Evolutionary conservation across 768 basidiomycete genomes (phyloP), one percentile per base, ranked within the genome.

Genomic region (Roridomyces roridus): DNA sequence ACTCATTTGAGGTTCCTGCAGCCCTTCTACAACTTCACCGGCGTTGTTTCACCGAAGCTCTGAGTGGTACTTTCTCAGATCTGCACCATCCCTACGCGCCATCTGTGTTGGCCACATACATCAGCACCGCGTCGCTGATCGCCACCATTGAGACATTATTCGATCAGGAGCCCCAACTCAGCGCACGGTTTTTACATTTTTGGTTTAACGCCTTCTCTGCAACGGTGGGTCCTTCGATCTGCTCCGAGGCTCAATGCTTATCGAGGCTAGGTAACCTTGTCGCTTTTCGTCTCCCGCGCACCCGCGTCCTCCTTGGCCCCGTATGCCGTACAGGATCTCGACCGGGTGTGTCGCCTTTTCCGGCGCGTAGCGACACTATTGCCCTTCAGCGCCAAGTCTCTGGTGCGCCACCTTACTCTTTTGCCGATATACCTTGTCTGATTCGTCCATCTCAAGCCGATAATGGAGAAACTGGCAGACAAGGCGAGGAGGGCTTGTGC

Each of bases 151-250:
- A 85, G 58, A 77, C 74, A 31, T 71, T 89, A 21, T 86, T 82
- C 67, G 73, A 80, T 35, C 77, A 81, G 57, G 83, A 88, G 66
- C 80, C 84, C 8, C 81, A 85, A 60, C 70, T 90, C 46, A 84
- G 83, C 59, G 80, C 80, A 47, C 80, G 89, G 26, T 87, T 88
- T 62, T 78, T 88, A 69, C 82, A 85, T 67, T 84, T 88, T 64
- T 92, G 89, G 89, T 86, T 87, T 55, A 88, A 91, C 65, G 77
- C 83, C 18, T 89, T 88, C 67, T 88, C 88, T 40, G 86, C 86
- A 8, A 85, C 85, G 55, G 88, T 88, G 67, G 71, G 86, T 76
- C 6, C 5, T 39, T 43, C 4, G 29, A 36, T 55, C 25, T 2
- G 23, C 31, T 29, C 17, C 7, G 24, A 46, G 31, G 3, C 7